Conservation (phyloP, 2,329 filamentous ascomycete species). For the Neonectria magnoliae region DNA sequence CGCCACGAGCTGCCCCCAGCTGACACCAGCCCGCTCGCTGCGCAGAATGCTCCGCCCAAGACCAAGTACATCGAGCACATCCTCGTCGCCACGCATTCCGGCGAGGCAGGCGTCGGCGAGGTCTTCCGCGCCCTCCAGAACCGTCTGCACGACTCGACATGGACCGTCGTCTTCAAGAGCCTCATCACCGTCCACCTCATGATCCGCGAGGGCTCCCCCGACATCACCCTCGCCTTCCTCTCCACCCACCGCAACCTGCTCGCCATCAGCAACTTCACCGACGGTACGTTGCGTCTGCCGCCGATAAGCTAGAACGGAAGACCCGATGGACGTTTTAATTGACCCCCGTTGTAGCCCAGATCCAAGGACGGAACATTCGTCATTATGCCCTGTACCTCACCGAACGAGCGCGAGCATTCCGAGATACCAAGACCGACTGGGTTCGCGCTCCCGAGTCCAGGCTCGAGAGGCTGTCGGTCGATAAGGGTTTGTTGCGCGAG, state of each 20-base stretch:
- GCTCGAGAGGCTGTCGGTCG: constrained; percentile 85
- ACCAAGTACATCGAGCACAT: constrained; percentile 99
- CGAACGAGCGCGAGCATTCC: constrained; percentile 83
- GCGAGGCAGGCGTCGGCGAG: constrained; percentile 93
- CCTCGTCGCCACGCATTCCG: constrained; percentile 91
- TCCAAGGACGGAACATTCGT: constrained; percentile 92
- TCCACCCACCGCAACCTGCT: constrained; percentile 84
- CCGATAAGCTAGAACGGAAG: neutral
- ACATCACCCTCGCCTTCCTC: constrained; percentile 87
- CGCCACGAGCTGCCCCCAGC: constrained; percentile 3
- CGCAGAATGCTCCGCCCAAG: constrained; percentile 90
- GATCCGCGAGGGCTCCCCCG: constrained; percentile 92
- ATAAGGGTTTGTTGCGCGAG: constrained; percentile 91
- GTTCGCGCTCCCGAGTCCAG: constrained; percentile 84
- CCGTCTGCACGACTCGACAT: constrained; percentile 92
- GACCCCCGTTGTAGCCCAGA: constrained; percentile 73
- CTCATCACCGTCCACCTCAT: constrained; percentile 96
- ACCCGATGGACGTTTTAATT: constrained; percentile 9
- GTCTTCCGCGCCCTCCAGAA: constrained; percentile 93
- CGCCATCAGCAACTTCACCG: constrained; percentile 89
- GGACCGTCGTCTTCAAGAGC: constrained; percentile 99
- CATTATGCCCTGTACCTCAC: constrained; percentile 90
- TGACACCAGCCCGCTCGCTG: constrained; percentile 9
- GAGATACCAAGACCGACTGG: constrained; percentile 88
- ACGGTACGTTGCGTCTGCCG: constrained; percentile 69